A percentile compares a stretch with the other conserved stretches of the same genome.
These are phyloP conservation scores for Cladosporium oxysporum DNA, from an alignment of 2,329 filamentous ascomycete genomes.

Conservation along the genomic window DNA sequence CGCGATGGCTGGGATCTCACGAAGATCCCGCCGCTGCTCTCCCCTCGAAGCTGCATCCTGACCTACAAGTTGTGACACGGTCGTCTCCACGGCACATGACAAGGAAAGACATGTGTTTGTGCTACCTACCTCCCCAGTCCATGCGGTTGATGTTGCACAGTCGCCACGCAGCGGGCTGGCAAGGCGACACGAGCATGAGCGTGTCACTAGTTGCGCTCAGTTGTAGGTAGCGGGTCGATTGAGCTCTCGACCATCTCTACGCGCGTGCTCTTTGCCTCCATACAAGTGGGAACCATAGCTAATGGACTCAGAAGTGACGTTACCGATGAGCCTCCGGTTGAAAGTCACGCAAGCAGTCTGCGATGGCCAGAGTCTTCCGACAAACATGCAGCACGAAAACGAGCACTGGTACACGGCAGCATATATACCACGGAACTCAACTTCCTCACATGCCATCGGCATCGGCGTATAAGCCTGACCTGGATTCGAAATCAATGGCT, in stretches of 20 bases:
- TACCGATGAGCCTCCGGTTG: background rate
- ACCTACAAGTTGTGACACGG: background rate
- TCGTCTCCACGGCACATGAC: background rate
- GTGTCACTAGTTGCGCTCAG: background rate
- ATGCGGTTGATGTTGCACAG: background rate
- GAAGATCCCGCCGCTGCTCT: background rate
- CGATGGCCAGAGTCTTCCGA: background rate
- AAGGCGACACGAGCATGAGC: background rate
- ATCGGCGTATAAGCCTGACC: background rate
- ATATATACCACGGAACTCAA: background rate
- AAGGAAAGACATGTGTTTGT: background rate
- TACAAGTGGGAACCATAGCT: background rate
- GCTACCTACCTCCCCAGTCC: background rate
- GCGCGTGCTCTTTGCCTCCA: background rate
- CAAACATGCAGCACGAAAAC: constrained; percentile 1
- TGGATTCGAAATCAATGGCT: background rate
- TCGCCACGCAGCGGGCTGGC: constrained; percentile 3
- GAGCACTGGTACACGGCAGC: background rate
- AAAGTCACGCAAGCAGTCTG: background rate
- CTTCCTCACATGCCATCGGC: background rate
- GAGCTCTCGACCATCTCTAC: background rate
- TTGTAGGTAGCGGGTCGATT: too few species aligned
- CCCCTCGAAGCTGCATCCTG: background rate
- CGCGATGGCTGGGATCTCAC: background rate
- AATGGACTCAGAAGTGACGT: background rate